Base-by-base conservation (phyloP, 1,139 yeast genomes). In the Entelexis paramagnoliae region DNA sequence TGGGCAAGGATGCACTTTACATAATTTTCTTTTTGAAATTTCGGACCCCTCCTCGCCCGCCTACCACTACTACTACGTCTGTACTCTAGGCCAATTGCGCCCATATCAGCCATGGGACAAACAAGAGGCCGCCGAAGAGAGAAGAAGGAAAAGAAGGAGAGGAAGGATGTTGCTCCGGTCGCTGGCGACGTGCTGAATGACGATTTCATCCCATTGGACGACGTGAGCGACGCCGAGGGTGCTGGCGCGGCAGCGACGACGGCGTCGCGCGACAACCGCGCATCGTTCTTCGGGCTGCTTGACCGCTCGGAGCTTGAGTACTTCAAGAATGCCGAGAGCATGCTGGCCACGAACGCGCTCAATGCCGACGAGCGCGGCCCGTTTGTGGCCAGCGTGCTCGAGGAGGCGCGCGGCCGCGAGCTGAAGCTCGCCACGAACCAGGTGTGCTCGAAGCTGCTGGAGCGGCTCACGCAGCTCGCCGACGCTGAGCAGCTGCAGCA, bases 361-460 rank as follows among this genome's bases (percentile, higher is more conserved):
- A 72, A 75, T 17, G 72, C 76, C 1, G 95, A 85, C 52, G 96
- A 88, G 59, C 78, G 82, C 61, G 68, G 67, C 4, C 82, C 83
- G 1, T 88, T 89, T 63, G 80, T 87, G 29, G 67, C 74, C 11
- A 82, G 89, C 60, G 89, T 87, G 5, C 74, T 85, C 58, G 95
- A 84, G 60, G 99, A 91, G 70, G 78, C 89, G 30, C 75, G 76
- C 52, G 96, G 96, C 7, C 88, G 89, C 61, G 98, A 91, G 67
- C 72, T 93, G 60, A 91, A 91, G 66, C 74, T 91, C 48, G 96
- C 86, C 10, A 89, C 96, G 4, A 89, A 91, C 64, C 97, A 89
- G 63, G 86, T 89, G 53, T 88, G 96, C 64, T 89, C 97, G 19
- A 91, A 91, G 65, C 74, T 91, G 55, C 76, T 91, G 73, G 99